Conservation (phyloP, 164 flowering plant species). For the Aristolochia californica region DNA sequence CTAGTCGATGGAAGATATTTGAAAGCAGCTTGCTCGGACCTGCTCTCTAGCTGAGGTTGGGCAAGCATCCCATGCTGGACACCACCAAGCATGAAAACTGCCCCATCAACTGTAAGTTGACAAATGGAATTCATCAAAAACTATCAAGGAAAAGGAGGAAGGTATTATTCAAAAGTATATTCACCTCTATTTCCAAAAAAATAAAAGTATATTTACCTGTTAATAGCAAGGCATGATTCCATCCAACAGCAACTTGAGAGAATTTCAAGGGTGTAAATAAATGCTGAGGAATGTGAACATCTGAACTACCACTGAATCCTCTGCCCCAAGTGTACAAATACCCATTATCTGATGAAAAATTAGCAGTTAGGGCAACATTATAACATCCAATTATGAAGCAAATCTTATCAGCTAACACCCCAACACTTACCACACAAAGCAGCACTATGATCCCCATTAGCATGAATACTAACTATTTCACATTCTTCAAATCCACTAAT, state of each 20-base stretch:
- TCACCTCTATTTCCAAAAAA: too few relatives aligned
- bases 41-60: constrained; percentile 21
- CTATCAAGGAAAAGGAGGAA: not conserved
- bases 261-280: constrained; percentile 24
- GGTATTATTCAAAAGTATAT: not conserved
- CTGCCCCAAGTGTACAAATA: constrained; percentile 79
- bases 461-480: constrained; percentile 31
- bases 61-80: constrained; percentile 48
- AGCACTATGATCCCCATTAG: constrained; percentile 96
- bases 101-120: constrained; percentile 39
- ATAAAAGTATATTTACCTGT: constrained; percentile 35
- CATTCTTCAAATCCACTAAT: constrained; percentile 36
- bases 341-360: constrained; percentile 44
- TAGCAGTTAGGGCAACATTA: constrained; percentile 2
- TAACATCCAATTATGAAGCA: not conserved
- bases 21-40: constrained; percentile 1
- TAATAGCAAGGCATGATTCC: constrained; percentile 76
- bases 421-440: constrained; percentile 55
- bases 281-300: constrained; percentile 30
- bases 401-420: not conserved
- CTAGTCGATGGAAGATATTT: too few relatives aligned
- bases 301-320: constrained; percentile 45
- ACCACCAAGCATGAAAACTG: constrained; percentile 68
- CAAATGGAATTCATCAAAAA: not conserved
- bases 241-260: constrained; percentile 56